Conservation (phyloP, 805 yeast species). For the Candida suzukii region DNA sequence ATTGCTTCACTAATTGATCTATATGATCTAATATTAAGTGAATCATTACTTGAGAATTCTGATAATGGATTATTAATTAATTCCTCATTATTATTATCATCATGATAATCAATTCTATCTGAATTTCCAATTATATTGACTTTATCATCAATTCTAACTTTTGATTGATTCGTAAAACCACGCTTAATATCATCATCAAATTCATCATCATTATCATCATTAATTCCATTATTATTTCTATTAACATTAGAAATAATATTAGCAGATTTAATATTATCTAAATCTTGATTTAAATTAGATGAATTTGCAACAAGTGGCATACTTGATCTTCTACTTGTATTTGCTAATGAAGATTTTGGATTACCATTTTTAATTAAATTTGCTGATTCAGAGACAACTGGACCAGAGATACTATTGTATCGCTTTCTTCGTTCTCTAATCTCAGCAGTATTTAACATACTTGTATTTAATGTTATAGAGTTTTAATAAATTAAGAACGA, state of each 20-base stretch:
- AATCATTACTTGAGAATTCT: too few relatives aligned
- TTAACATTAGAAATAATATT: too few relatives aligned
- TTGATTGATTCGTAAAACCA: not conserved
- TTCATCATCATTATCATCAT: not conserved
- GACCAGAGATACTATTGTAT: slow-evolving; percentile 7
- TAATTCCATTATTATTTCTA: too few relatives aligned
- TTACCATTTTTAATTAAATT: too few relatives aligned
- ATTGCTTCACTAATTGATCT: too few relatives aligned
- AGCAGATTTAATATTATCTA: not conserved
- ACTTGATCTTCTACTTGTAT: not conserved
- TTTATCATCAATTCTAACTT: not conserved
- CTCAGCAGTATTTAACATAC: slow-evolving; percentile 1
- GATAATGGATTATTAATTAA: too few relatives aligned
- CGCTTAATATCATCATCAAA: not conserved
- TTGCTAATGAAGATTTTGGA: not conserved
- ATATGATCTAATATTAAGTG: too few relatives aligned
- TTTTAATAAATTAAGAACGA: too few relatives aligned
- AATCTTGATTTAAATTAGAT: not conserved
- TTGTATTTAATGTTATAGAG: too few relatives aligned
- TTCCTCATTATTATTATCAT: too few relatives aligned
- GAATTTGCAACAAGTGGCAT: not conserved
- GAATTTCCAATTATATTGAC: not conserved
- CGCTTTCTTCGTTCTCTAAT: slow-evolving; percentile 1
- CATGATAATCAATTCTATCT: too few relatives aligned
- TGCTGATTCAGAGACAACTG: slow-evolving; percentile 1